Evolutionary conservation across 805 yeast species (phyloP).

Genomic region (Saccharomycopsis capsularis): DNA sequence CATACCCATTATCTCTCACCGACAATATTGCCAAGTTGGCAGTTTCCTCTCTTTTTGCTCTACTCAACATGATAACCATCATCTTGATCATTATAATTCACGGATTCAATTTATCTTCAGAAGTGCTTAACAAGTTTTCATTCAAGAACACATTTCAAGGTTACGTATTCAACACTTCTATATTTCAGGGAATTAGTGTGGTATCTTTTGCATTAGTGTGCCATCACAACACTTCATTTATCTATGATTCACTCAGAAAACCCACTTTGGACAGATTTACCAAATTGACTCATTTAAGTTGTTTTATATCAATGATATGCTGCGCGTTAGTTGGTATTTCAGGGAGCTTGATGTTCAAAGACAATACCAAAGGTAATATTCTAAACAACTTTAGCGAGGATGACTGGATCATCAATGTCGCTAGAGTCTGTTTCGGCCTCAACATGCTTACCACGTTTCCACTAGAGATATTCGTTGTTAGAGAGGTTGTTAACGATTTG

Average conservation of each 20-base stretch:
- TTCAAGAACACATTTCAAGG: constrained; percentile 26
- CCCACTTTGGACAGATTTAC: constrained; percentile 75
- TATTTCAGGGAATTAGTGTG: constrained; percentile 89
- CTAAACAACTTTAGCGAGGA: constrained; percentile 77
- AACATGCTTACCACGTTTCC: constrained; percentile 93
- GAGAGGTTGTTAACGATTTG: constrained; percentile 77
- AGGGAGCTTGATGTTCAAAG: constrained; percentile 71
- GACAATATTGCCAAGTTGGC: constrained; percentile 80
- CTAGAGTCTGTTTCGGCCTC: constrained; percentile 84
- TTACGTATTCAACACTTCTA: constrained; percentile 42
- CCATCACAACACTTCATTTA: constrained; percentile 89
- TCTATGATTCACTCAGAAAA: constrained; percentile 71
- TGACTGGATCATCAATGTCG: constrained; percentile 73
- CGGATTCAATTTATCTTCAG: constrained; percentile 33
- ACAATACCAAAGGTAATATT: constrained; percentile 77
- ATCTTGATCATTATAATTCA: constrained; percentile 64
- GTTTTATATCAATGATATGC: constrained; percentile 71
- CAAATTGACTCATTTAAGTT: constrained; percentile 74
- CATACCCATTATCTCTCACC: constrained; percentile 77
- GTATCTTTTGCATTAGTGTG: constrained; percentile 94
- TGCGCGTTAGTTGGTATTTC: constrained; percentile 72
- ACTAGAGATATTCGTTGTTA: constrained; percentile 78
- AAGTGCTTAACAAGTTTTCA: constrained; percentile 28
- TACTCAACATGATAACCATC: constrained; percentile 76
- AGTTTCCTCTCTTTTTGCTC: constrained; percentile 78